Conservation (phyloP, 352 stramenopile species). For the Phytophthora pini region DNA sequence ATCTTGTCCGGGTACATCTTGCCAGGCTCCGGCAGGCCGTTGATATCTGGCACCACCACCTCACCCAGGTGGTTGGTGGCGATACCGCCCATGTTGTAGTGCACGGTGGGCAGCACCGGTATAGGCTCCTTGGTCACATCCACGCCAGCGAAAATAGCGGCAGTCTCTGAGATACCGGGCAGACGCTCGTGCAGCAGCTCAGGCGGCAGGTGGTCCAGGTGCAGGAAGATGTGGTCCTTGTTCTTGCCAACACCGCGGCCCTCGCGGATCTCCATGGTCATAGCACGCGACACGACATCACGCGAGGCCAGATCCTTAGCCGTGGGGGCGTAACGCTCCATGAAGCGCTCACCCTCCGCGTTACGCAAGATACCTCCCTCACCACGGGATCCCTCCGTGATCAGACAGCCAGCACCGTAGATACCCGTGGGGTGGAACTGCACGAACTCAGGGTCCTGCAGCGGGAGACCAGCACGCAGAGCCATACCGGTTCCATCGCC, state of each 20-base stretch:
- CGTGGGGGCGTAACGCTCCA: constrained; percentile 96
- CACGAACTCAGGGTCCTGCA: constrained; percentile 97
- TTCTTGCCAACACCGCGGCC: constrained; percentile 93
- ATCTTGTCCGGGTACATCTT: constrained; percentile 88
- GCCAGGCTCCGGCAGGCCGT: constrained; percentile 77
- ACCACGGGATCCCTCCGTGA: constrained; percentile 96
- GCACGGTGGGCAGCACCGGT: constrained; percentile 96
- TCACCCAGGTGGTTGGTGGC: constrained; percentile 96
- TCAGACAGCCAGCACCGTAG: constrained; percentile 97
- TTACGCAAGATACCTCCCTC: constrained; percentile 97
- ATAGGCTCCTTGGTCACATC: constrained; percentile 99
- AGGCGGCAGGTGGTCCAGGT: constrained; percentile 96
- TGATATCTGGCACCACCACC: constrained; percentile 78
- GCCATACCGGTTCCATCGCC: constrained; percentile 98
- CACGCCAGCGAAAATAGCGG: constrained; percentile 97
- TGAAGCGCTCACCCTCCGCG: constrained; percentile 95
- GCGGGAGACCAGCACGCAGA: constrained; percentile 91
- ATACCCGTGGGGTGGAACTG: constrained; percentile 99
- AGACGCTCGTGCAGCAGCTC: constrained; percentile 94
- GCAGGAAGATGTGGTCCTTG: constrained; percentile 96
- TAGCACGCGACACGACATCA: constrained; percentile 95
- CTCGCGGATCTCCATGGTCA: constrained; percentile 98
- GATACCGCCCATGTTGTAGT: constrained; percentile 99
- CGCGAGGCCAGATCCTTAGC: constrained; percentile 97
- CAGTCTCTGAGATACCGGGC: constrained; percentile 96